A percentile compares a stretch with the other conserved stretches of the same genome.
phyloP scores from a whole-genome alignment of 768 basidiomycete species.

The Mycena maculata region DNA sequence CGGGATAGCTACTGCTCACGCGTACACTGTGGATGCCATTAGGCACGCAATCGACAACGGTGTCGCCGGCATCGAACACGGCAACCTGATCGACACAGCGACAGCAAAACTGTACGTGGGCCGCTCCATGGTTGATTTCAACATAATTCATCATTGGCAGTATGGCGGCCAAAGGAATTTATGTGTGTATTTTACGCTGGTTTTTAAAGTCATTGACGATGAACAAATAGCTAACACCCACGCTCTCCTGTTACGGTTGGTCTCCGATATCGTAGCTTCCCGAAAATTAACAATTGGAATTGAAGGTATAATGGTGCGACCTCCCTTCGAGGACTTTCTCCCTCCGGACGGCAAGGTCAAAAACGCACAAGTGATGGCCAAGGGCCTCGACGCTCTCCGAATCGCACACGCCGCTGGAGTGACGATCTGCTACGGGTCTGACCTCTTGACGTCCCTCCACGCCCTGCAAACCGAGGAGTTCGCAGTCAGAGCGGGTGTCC shows the following conservation, averaged over 20 bases:
- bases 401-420: conserved; percentile 55
- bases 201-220: not conserved
- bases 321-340: conserved; percentile 56
- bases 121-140: not conserved
- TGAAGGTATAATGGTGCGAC: conserved; percentile 51
- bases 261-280: not conserved
- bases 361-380: conserved; percentile 54
- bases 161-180: conserved; percentile 56
- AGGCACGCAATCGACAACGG: conserved; percentile 58
- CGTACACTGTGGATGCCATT: conserved; percentile 55
- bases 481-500: conserved; percentile 49
- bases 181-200: conserved; percentile 28
- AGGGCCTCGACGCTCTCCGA: conserved; percentile 53
- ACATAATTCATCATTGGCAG: conserved; percentile 18
- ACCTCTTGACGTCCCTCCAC: conserved; percentile 55
- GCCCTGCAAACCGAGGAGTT: conserved; percentile 59
- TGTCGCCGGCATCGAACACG: conserved; percentile 58
- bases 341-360: conserved; percentile 51
- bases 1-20: conserved; percentile 42
- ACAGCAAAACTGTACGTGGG: conserved; percentile 50
- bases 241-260: conserved; percentile 51
- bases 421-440: conserved; percentile 49
- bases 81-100: conserved; percentile 53
- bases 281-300: too few relatives aligned
- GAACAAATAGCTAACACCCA: conserved; percentile 49